phyloP scores from a whole-genome alignment of 371 early-diverging fungal genomes.

The Mucor circinelloides region DNA sequence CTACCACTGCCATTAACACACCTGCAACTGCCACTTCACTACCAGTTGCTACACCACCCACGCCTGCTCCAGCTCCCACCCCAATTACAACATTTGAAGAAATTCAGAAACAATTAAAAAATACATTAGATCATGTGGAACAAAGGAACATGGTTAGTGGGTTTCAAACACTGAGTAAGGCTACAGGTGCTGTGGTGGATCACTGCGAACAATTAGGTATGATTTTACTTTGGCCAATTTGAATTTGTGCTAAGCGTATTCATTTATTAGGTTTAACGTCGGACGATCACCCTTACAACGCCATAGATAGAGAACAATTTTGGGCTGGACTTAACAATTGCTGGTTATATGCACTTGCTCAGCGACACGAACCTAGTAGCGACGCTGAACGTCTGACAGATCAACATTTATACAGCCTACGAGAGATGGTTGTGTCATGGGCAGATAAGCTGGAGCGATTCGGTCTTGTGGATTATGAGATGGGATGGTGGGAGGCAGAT shows the following conservation, averaged over 20 bases:
- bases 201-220: conserved; percentile 75
- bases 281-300: conserved; percentile 54
- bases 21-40: background rate
- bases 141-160: conserved; percentile 69
- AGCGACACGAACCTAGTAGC: conserved; percentile 57
- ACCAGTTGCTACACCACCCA: conserved; percentile 3
- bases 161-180: conserved; percentile 71
- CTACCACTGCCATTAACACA: background rate
- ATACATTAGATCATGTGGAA: conserved; percentile 70
- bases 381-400: conserved; percentile 61
- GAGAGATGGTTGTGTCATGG: conserved; percentile 71
- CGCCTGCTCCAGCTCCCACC: conserved; percentile 7
- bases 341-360: conserved; percentile 77
- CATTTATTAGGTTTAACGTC: conserved; percentile 53
- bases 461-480: conserved; percentile 85
- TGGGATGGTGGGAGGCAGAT: conserved; percentile 85
- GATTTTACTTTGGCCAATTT: background rate
- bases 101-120: conserved; percentile 73
- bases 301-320: conserved; percentile 68
- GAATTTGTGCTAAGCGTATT: conserved; percentile 23
- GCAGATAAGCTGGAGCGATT: conserved; percentile 74
- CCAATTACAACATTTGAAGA: conserved; percentile 59
- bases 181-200: conserved; percentile 72
- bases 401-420: conserved; percentile 65
- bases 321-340: conserved; percentile 83